Evolutionary conservation across 495 filamentous ascomycete species (phyloP), one percentile per base, ranked within the genome.

Genomic region (Aspergillus homomorphus): DNA sequence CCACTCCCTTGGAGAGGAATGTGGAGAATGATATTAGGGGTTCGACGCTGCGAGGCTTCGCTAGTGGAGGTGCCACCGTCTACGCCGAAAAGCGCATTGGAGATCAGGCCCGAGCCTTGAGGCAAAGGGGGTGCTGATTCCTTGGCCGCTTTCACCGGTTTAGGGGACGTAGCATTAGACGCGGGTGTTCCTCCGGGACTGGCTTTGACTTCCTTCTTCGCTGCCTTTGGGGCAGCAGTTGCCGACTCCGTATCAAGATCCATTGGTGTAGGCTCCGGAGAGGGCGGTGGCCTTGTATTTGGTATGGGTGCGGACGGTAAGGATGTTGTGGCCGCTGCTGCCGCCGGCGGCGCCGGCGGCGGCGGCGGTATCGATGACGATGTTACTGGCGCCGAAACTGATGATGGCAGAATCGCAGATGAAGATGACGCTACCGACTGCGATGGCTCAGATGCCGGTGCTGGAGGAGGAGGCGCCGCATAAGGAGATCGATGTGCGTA

Each of bases 21-120:
- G 52, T 91, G 85, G 2, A 98, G 75, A 57, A 95, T 79, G 58
- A 98, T 95, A 48, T 87, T 96, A 2, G 91, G 89, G 21, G 87
- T 85, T 14, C 76, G 73, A 67, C 82, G 83, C 65, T 64, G 73
- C 41, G 42, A 28, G 0, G 46, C 23, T 69, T 66, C 75, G 1
- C 67, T 57, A 4, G 70, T 63, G 1, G 72, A 73, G 14, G 72
- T 59, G 14, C 67, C 69, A 33, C 77, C 78, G 42, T 74, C 75
- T 10, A 78, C 78, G 16, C 83, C 82, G 58, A 89, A 87, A 7
- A 87, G 73, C 4, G 83, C 78, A 60, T 78, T 84, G 6, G 84
- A 83, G 16, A 89, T 81, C 7, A 89, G 72, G n/a, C 87, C 87
- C 53, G 83, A 87, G 18, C 87, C 87, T 28, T 84, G 77, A 14